Evolutionary conservation across 2,329 filamentous ascomycete species (phyloP).

Genomic region (Cryphonectria parasitica): DNA sequence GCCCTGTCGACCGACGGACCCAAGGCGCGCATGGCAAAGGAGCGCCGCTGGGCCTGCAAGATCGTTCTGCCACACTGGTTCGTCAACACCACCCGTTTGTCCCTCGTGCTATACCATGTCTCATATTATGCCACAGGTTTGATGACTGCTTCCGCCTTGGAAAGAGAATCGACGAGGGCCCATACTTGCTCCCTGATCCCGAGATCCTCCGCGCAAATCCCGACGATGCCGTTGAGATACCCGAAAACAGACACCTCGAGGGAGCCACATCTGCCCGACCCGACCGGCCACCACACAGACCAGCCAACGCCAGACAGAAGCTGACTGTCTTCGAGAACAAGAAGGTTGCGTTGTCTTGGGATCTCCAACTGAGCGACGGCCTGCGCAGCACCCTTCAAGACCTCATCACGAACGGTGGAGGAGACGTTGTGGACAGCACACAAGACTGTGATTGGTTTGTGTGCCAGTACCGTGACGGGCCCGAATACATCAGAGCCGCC

Average conservation of each 20-base stretch:
- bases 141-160: slow-evolving; percentile 95
- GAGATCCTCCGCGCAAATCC: slow-evolving; percentile 71
- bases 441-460: slow-evolving; percentile 80
- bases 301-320: slow-evolving; percentile 47
- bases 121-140: slow-evolving; percentile 63
- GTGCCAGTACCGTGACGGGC: slow-evolving; percentile 83
- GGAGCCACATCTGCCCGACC: slow-evolving; percentile 64
- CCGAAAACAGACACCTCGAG: slow-evolving; percentile 62
- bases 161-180: slow-evolving; percentile 84
- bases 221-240: slow-evolving; percentile 60
- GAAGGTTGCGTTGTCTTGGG: slow-evolving; percentile 74
- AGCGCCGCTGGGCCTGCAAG: slow-evolving; percentile 72
- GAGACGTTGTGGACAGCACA: slow-evolving; percentile 66
- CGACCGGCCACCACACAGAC: slow-evolving; percentile 42
- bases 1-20: slow-evolving; percentile 76
- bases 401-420: slow-evolving; percentile 74
- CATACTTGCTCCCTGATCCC: slow-evolving; percentile 84
- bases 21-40: slow-evolving; percentile 66
- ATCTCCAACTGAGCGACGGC: slow-evolving; percentile 71
- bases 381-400: slow-evolving; percentile 69
- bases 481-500: slow-evolving; percentile 77
- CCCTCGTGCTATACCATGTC: too few species aligned
- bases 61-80: slow-evolving; percentile 94
- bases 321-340: slow-evolving; percentile 78
- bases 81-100: slow-evolving; percentile 31